phyloP scores from a whole-genome alignment of 2,329 filamentous ascomycete genomes.

The Ophiostoma himal-ulmi region DNA sequence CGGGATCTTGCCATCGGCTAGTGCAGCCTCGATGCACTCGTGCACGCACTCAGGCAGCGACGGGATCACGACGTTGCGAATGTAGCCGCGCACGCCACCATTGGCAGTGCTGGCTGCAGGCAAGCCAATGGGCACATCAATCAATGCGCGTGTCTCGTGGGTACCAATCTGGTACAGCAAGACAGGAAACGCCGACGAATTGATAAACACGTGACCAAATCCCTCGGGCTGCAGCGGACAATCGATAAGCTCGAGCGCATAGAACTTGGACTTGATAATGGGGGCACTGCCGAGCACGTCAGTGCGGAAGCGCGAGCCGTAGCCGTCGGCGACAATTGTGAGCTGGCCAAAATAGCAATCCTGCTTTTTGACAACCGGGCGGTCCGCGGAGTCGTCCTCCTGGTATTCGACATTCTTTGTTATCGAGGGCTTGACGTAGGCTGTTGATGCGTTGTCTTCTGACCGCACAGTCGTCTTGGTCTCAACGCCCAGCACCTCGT shows the following conservation, averaged over 20 bases:
- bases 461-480: slow-evolving; percentile 54
- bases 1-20: slow-evolving; percentile 72
- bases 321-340: slow-evolving; percentile 88
- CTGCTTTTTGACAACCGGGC: slow-evolving; percentile 39
- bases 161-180: slow-evolving; percentile 96
- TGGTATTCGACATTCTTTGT: background rate
- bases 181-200: slow-evolving; percentile 61
- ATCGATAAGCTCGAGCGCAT: slow-evolving; percentile 86
- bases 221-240: slow-evolving; percentile 67
- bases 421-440: slow-evolving; percentile 35
- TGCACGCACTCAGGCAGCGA: slow-evolving; percentile 65
- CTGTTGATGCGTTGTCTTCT: slow-evolving; percentile 33
- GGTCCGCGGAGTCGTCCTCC: background rate
- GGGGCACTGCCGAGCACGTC: slow-evolving; percentile 63
- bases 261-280: slow-evolving; percentile 78
- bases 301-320: slow-evolving; percentile 86
- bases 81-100: slow-evolving; percentile 80
- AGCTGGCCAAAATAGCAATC: slow-evolving; percentile 85
- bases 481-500: slow-evolving; percentile 77
- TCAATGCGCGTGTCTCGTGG: slow-evolving; percentile 82
- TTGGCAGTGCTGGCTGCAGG: slow-evolving; percentile 65
- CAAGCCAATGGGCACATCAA: slow-evolving; percentile 77
- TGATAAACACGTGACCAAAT: slow-evolving; percentile 84
- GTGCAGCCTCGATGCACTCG: slow-evolving; percentile 66
- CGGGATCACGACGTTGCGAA: slow-evolving; percentile 70